A percentile compares a stretch with the other conserved stretches of the same genome.
Evolutionary conservation across 2,329 filamentous ascomycete species (phyloP).

Genomic region (Neopestalotiopsis rosae): DNA sequence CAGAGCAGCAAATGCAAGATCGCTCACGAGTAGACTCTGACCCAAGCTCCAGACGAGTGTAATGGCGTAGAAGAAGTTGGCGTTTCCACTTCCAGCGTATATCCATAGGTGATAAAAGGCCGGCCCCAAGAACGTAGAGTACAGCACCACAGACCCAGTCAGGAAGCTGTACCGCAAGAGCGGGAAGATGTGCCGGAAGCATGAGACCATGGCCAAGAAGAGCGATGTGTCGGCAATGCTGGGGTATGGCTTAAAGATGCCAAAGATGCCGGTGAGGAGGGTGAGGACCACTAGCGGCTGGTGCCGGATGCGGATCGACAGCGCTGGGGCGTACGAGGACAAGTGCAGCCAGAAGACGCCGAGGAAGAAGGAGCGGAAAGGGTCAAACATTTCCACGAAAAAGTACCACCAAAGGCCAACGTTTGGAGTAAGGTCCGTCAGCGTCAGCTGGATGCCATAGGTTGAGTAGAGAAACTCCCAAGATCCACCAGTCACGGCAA

Average conservation of each 20-base stretch:
- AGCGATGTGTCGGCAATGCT: slow-evolving; percentile 89
- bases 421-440: slow-evolving; percentile 93
- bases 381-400: slow-evolving; percentile 99
- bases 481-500: slow-evolving; percentile 71
- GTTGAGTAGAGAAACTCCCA: slow-evolving; percentile 90
- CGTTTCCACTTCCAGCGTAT: slow-evolving; percentile 95
- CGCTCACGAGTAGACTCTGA: slow-evolving; percentile 83
- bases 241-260: slow-evolving; percentile 96
- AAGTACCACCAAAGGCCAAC: slow-evolving; percentile 99
- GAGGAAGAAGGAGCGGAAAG: slow-evolving; percentile 95
- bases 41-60: slow-evolving; percentile 98
- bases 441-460: slow-evolving; percentile 88
- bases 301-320: slow-evolving; percentile 80
- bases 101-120: slow-evolving; percentile 98
- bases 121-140: slow-evolving; percentile 86
- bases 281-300: slow-evolving; percentile 88
- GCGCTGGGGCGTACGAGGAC: slow-evolving; percentile 83
- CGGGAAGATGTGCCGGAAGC: slow-evolving; percentile 92
- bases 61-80: slow-evolving; percentile 99
- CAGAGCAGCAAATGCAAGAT: slow-evolving; percentile 85
- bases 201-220: slow-evolving; percentile 80
- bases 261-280: slow-evolving; percentile 86
- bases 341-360: slow-evolving; percentile 98
- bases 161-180: slow-evolving; percentile 94
- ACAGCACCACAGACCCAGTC: slow-evolving; percentile 80